Percentiles rank a stretch among this genome's conserved stretches.
Conservation (phyloP, 177 flowering plant species). For the Tripterygium wilfordii region DNA sequence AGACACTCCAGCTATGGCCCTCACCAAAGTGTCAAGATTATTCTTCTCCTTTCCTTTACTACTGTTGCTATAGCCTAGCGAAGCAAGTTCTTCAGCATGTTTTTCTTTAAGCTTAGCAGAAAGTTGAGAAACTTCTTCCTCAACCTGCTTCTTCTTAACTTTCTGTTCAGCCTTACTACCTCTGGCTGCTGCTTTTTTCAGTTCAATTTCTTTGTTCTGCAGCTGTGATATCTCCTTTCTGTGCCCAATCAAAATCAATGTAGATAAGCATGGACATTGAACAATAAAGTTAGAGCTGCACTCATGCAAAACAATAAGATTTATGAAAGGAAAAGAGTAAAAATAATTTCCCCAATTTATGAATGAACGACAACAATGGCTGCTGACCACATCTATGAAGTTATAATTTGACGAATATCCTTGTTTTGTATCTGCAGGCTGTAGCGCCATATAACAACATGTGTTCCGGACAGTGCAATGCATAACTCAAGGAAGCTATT, state of each 20-base stretch:
- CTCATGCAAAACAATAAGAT: no score
- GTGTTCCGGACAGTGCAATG: no score
- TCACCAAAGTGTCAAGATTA: constrained; percentile 59
- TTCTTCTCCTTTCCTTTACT: constrained; percentile 34
- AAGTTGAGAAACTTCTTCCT: constrained; percentile 71
- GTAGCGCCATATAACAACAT: no score
- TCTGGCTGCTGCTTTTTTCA: constrained; percentile 85
- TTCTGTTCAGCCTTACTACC: constrained; percentile 99
- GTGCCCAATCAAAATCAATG: constrained; percentile 5
- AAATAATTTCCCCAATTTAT: no score
- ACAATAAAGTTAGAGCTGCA: not conserved
- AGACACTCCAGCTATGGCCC: constrained; percentile 89
- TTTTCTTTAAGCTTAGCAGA: constrained; percentile 68
- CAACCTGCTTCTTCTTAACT: constrained; percentile 91
- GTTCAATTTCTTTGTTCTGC: constrained; percentile 67
- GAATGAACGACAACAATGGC: no score
- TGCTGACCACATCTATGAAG: no score
- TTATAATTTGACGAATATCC: no score
- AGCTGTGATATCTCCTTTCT: constrained; percentile 76
- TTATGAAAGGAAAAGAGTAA: no score
- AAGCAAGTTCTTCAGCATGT: constrained; percentile 80
- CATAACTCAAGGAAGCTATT: no score
- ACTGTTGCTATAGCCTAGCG: constrained; percentile 48
- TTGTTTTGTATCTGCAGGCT: no score
- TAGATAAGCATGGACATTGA: not conserved